phyloP scores from a whole-genome alignment of 2,329 filamentous ascomycete genomes.

The Falciphora oryzae region DNA sequence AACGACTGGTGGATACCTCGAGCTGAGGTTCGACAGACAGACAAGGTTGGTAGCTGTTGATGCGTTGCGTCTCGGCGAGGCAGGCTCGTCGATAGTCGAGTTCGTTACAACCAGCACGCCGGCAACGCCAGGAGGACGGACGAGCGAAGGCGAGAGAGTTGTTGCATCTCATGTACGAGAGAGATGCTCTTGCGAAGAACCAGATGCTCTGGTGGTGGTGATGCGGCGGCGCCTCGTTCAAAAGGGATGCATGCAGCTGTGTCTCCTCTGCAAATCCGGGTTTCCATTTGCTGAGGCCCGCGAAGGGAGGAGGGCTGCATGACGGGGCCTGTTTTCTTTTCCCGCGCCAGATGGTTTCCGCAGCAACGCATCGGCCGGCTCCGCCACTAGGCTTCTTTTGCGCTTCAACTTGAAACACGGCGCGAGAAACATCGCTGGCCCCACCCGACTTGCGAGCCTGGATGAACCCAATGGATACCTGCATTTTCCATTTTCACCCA shows the following conservation, averaged over 20 bases:
- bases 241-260: not conserved
- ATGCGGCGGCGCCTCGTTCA: not conserved
- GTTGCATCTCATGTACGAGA: conserved; percentile 1
- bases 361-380: not conserved
- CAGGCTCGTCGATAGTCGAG: not conserved
- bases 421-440: not conserved
- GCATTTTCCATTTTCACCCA: not conserved
- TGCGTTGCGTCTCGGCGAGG: not conserved
- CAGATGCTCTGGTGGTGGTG: not conserved
- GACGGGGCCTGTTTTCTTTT: not conserved
- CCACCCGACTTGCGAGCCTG: not conserved
- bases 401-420: not conserved
- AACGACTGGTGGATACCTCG: not conserved
- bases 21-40: not conserved
- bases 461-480: not conserved
- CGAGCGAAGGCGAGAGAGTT: not conserved
- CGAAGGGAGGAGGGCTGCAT: not conserved
- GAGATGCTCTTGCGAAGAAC: not conserved
- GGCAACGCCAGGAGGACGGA: not conserved
- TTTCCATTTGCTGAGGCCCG: not conserved
- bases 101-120: not conserved
- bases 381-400: not conserved
- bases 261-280: not conserved
- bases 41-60: not conserved
- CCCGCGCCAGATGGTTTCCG: not conserved